Conservation (phyloP, 352 stramenopile genomes). For the Plasmopara muralis region DNA sequence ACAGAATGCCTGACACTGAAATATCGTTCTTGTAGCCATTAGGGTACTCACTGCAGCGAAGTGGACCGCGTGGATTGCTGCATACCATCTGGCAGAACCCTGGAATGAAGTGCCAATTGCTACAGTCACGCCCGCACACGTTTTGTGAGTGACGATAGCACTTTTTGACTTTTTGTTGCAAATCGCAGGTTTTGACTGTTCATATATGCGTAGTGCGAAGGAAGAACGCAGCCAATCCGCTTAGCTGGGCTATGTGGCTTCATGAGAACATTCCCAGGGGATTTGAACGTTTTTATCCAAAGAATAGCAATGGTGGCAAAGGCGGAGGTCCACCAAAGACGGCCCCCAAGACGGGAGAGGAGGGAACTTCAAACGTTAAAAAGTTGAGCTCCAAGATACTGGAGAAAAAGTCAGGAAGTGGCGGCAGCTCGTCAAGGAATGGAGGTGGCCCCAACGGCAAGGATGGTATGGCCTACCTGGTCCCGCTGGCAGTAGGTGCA, state of each 20-base stretch:
- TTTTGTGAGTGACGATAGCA: constrained; percentile 34
- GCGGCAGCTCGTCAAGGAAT: constrained; percentile 29
- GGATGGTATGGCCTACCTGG: constrained; percentile 65
- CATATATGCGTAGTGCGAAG: constrained; percentile 31
- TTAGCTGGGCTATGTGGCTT: constrained; percentile 67
- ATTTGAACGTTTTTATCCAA: constrained; percentile 82
- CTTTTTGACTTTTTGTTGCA: neutral
- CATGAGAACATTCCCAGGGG: constrained; percentile 67
- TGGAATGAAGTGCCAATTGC: constrained; percentile 31
- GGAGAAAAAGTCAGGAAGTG: constrained; percentile 28
- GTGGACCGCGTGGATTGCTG: constrained; percentile 32
- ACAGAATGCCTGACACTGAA: neutral
- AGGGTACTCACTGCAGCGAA: constrained; percentile 46
- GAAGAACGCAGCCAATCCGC: constrained; percentile 36
- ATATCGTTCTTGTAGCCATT: constrained; percentile 46
- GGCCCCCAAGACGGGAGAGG: constrained; percentile 38
- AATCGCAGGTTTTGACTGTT: neutral
- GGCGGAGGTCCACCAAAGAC: constrained; percentile 40
- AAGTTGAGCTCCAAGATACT: constrained; percentile 64
- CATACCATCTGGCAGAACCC: constrained; percentile 28
- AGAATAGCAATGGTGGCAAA: constrained; percentile 54
- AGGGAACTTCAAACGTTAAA: constrained; percentile 45
- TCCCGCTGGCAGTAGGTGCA: constrained; percentile 63
- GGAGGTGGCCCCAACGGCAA: constrained; percentile 28
- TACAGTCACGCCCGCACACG: constrained; percentile 52